Conservation (phyloP, 345 rosid genomes). For the Gossypium australe region DNA sequence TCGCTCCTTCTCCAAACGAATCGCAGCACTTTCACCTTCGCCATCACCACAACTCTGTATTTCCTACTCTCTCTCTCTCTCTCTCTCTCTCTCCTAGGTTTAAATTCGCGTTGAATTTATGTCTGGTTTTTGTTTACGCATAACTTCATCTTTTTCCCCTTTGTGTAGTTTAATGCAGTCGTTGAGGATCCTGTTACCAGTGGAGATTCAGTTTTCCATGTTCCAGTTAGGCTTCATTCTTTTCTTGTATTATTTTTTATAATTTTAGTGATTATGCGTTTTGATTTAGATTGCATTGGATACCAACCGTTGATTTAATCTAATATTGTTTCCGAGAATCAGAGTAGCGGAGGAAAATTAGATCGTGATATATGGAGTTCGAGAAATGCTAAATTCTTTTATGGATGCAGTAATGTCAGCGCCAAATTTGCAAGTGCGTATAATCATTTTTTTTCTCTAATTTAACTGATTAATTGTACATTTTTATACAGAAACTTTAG, state of each 20-base stretch:
- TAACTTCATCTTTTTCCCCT: neutral
- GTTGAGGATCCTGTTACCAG: conserved; percentile 18
- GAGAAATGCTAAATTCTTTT: conserved; percentile 16
- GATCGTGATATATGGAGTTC: conserved; percentile 39
- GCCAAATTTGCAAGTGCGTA: conserved; percentile 16
- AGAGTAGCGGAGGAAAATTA: conserved; percentile 61
- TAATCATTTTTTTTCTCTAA: neutral
- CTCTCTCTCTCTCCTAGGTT: neutral
- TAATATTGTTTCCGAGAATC: conserved; percentile 17
- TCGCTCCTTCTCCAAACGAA: conserved; percentile 66
- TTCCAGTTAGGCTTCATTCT: conserved; percentile 63
- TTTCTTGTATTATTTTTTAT: neutral
- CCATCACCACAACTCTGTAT: conserved; percentile 35
- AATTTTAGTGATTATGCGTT: neutral
- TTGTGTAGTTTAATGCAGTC: conserved; percentile 18
- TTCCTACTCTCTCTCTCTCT: neutral
- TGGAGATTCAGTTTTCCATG: conserved; percentile 36
- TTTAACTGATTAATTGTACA: neutral
- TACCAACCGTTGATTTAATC: conserved; percentile 7
- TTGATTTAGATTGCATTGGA: conserved; percentile 9
- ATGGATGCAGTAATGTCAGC: conserved; percentile 22
- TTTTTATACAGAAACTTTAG: neutral
- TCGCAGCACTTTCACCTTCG: conserved; percentile 31
- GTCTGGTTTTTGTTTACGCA: neutral
- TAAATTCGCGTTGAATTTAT: neutral